Percentiles rank a stretch among this genome's conserved stretches.
phyloP scores from a whole-genome alignment of 768 basidiomycete species.

The Lactarius hatsudake region DNA sequence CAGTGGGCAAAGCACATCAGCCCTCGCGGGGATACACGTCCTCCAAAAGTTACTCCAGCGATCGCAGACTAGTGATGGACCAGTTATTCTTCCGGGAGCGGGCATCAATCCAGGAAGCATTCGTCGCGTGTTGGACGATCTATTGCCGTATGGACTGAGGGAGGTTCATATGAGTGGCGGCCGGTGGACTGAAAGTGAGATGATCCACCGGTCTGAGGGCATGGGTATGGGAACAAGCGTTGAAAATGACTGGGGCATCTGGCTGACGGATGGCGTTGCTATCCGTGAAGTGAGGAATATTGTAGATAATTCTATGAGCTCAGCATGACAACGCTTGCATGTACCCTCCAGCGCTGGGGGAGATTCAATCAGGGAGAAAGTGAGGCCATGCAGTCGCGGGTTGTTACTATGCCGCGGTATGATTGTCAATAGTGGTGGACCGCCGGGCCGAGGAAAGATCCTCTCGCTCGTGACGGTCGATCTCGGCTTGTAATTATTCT shows the following conservation, averaged over 20 bases:
- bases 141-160: conserved; percentile 54
- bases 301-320: conserved; percentile 36
- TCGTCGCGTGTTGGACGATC: conserved; percentile 43
- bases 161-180: conserved; percentile 81
- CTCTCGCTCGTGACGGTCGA: background rate
- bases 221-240: conserved; percentile 68
- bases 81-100: conserved; percentile 65
- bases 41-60: conserved; percentile 28
- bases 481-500: background rate
- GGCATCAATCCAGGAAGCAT: conserved; percentile 64
- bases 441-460: background rate
- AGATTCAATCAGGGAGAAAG: no score
- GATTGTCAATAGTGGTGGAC: background rate
- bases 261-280: conserved; percentile 55
- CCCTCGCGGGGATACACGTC: conserved; percentile 29
- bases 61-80: conserved; percentile 4
- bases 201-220: conserved; percentile 48
- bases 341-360: no score
- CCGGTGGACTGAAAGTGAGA: conserved; percentile 53
- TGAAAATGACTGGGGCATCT: conserved; percentile 62
- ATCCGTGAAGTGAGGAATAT: conserved; percentile 52
- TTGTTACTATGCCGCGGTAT: no score
- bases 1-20: conserved; percentile 54
- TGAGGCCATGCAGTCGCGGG: no score
- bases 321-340: background rate